Base-by-base conservation (phyloP, 306 rosid genomes). In the Dalbergia oliveri region DNA sequence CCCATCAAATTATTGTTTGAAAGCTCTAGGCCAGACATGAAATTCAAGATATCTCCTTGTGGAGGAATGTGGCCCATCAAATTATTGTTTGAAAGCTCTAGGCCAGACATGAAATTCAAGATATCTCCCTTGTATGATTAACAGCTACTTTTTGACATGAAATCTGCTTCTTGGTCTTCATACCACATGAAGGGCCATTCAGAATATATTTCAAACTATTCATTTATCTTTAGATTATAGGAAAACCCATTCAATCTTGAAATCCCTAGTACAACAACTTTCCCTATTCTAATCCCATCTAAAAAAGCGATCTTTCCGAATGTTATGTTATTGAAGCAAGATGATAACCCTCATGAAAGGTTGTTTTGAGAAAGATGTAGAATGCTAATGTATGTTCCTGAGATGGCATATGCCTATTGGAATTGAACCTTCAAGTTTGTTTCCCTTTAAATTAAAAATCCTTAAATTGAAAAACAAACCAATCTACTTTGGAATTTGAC, bases 91-190 rank as follows among this genome's bases (percentile, higher is more conserved):
- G n/a, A n/a, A n/a, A n/a, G n/a, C n/a, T n/a, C n/a, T n/a, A n/a
- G n/a, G n/a, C n/a, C n/a, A n/a, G n/a, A n/a, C n/a, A n/a, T n/a
- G n/a, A n/a, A n/a, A n/a, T n/a, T n/a, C n/a, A n/a, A n/a, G n/a
- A n/a, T n/a, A n/a, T n/a, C n/a, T n/a, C n/a, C n/a, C n/a, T n/a
- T n/a, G n/a, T n/a, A n/a, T n/a, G n/a, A n/a, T n/a, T n/a, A n/a
- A n/a, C n/a, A n/a, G n/a, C n/a, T n/a, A n/a, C n/a, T n/a, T 39
- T 82, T 82, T 4, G 44, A 35, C 58, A 72, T 53, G 44, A 82
- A 82, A 3, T 50, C 67, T 5, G 51, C 37, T 14, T 35, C 70
- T 43, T 44, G 58, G 0, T 53, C 67, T 11, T 31, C 19, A 0
- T 21, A 6, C 26, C 14, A 5, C 0, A 34, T 9, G 16, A 60